Evolutionary conservation across 805 yeast genomes (phyloP).

Genomic region (Ogataea haglerorum): DNA sequence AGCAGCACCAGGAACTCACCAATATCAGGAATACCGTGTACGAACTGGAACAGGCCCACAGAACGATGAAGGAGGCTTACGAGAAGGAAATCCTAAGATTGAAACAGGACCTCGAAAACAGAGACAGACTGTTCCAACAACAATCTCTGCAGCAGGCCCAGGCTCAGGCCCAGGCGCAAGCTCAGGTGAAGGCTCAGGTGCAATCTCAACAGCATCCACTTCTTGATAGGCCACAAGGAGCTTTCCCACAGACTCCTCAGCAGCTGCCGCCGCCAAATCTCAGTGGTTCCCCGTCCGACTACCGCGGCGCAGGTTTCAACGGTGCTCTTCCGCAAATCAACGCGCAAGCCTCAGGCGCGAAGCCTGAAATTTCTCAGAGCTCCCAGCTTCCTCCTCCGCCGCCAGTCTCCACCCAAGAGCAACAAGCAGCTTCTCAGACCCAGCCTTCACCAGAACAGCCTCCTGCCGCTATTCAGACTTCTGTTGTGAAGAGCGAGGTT

Average conservation of each 20-base stretch:
- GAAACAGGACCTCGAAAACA: conserved; percentile 78
- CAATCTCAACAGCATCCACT: conserved; percentile 20
- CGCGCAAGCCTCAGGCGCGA: conserved; percentile 26
- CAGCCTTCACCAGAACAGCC: conserved; percentile 25
- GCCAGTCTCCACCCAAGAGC: conserved; percentile 21
- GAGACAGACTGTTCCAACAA: conserved; percentile 58
- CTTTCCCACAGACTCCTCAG: conserved; percentile 30
- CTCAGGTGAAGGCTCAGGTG: conserved; percentile 23
- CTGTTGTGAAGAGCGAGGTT: conserved; percentile 20
- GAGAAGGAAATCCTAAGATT: conserved; percentile 87
- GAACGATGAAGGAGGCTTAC: conserved; percentile 92
- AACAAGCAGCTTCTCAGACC: conserved; percentile 18
- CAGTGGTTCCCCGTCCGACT: conserved; percentile 25
- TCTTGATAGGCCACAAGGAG: conserved; percentile 18
- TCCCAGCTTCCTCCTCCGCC: conserved; percentile 27
- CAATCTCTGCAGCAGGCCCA: conserved; percentile 38
- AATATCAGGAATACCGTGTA: conserved; percentile 91
- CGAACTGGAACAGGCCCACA: conserved; percentile 90
- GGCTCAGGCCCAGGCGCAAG: conserved; percentile 32
- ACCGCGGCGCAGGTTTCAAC: conserved; percentile 19
- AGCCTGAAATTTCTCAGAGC: conserved; percentile 30
- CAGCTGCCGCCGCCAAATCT: conserved; percentile 36
- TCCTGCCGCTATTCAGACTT: conserved; percentile 28
- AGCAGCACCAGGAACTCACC: conserved; percentile 90
- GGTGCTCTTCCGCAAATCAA: conserved; percentile 24